Evolutionary conservation across 148 eudicot genomes (phyloP).

Genomic region (Talinum fruticosum): DNA sequence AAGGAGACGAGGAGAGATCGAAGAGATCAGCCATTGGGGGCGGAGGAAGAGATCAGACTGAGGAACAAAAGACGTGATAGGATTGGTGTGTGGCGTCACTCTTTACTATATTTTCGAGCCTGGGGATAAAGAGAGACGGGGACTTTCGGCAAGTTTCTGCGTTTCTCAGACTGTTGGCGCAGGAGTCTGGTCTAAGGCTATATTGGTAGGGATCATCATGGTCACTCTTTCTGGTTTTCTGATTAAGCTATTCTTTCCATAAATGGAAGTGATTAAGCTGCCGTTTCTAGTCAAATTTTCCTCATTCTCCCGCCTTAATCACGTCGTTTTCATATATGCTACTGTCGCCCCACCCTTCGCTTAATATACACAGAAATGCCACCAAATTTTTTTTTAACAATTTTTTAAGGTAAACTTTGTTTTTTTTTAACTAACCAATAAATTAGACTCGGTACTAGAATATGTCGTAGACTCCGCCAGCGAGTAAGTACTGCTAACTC

Average conservation of each 20-base stretch:
- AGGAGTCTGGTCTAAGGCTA: background rate
- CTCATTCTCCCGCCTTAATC: conserved; percentile 41
- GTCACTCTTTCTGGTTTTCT: background rate
- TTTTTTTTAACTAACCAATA: no score
- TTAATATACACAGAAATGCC: background rate
- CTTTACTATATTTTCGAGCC: background rate
- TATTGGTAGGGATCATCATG: conserved; percentile 1
- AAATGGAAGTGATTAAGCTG: background rate
- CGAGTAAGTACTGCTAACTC: no score
- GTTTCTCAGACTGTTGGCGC: background rate
- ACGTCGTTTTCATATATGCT: background rate
- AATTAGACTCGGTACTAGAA: no score
- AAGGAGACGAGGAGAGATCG: conserved; percentile 5
- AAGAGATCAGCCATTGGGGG: conserved; percentile 28
- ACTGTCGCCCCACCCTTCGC: background rate
- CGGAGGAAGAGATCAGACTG: background rate
- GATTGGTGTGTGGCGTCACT: background rate
- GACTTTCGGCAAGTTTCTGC: background rate
- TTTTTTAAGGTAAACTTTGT: no score
- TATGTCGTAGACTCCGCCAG: no score
- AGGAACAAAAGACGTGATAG: background rate
- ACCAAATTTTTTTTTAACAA: background rate
- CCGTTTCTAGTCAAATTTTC: conserved; percentile 9
- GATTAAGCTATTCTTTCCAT: background rate
- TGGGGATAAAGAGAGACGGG: no score